phyloP scores from a whole-genome alignment of 371 early-diverging fungal genomes.

The Smittium mucronatum region DNA sequence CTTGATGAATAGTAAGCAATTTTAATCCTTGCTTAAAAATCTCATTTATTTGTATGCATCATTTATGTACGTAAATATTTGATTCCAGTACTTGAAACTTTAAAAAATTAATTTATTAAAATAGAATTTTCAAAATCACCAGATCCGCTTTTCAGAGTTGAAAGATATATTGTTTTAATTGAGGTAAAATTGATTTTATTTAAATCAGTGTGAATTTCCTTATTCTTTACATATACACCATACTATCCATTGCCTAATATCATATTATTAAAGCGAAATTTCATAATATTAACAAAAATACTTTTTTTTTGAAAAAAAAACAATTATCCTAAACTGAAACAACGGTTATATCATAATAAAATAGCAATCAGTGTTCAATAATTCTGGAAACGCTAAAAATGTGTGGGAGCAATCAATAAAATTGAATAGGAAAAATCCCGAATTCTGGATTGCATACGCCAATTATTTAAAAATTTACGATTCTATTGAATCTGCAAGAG shows the following conservation, averaged over 20 bases:
- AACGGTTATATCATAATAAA: too few species aligned
- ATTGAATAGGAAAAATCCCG: conserved; percentile 3
- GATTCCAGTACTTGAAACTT: too few species aligned
- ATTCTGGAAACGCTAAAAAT: conserved; percentile 3
- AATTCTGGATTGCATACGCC: conserved; percentile 7
- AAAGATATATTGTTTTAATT: conserved; percentile 4
- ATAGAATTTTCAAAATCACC: conserved; percentile 8
- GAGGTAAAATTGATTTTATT: conserved; percentile 2
- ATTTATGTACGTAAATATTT: too few species aligned
- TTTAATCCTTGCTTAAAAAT: neutral
- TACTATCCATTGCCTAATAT: too few species aligned
- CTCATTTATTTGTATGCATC: neutral
- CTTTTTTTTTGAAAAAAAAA: too few species aligned
- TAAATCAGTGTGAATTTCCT: too few species aligned
- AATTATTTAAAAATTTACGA: conserved; percentile 7
- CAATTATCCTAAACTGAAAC: too few species aligned
- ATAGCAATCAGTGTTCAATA: conserved; percentile 4
- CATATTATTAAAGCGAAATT: too few species aligned
- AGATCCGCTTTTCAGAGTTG: conserved; percentile 5
- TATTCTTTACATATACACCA: too few species aligned
- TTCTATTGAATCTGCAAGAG: neutral
- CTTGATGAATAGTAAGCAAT: neutral
- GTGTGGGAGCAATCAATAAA: neutral
- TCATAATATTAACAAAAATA: too few species aligned
- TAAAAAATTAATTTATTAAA: neutral